Conservation (phyloP, 2,329 filamentous ascomycete genomes). For the Ophiostoma perfectum region DNA sequence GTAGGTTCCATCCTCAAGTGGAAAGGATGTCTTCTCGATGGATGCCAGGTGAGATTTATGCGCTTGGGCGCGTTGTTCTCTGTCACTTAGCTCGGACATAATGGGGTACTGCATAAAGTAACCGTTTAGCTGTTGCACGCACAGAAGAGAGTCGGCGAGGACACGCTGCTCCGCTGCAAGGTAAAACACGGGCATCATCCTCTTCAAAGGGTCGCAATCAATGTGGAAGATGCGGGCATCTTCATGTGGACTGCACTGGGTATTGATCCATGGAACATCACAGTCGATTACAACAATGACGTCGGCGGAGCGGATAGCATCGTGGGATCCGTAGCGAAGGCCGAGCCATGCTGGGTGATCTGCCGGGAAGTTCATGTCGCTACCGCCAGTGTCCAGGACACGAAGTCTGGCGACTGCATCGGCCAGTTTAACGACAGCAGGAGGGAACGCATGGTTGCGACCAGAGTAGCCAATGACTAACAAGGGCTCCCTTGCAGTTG, state of each 20-base stretch:
- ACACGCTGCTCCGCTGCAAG: slow-evolving; percentile 61
- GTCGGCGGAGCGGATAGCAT: slow-evolving; percentile 69
- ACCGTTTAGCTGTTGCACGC: slow-evolving; percentile 64
- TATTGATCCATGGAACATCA: slow-evolving; percentile 92
- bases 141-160: slow-evolving; percentile 57
- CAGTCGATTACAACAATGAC: slow-evolving; percentile 81
- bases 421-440: slow-evolving; percentile 60
- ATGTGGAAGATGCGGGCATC: slow-evolving; percentile 57
- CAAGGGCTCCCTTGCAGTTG: slow-evolving; percentile 59
- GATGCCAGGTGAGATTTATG: too few relatives aligned
- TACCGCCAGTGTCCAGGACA: slow-evolving; percentile 70
- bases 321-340: slow-evolving; percentile 67
- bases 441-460: slow-evolving; percentile 59
- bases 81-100: too few relatives aligned
- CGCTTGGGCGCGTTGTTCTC: too few relatives aligned
- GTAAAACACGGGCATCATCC: slow-evolving; percentile 70
- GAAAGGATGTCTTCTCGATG: slow-evolving; percentile 41
- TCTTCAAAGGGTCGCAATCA: slow-evolving; percentile 61
- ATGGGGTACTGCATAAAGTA: slow-evolving; percentile 47
- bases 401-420: slow-evolving; percentile 62
- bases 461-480: slow-evolving; percentile 67
- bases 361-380: slow-evolving; percentile 75
- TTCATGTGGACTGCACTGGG: slow-evolving; percentile 53
- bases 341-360: slow-evolving; percentile 65
- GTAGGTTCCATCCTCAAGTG: slow-evolving; percentile 58